These are phyloP conservation scores for Collariella sp. DNA, from an alignment of 495 filamentous ascomycete genomes.

Conservation along the genomic window DNA sequence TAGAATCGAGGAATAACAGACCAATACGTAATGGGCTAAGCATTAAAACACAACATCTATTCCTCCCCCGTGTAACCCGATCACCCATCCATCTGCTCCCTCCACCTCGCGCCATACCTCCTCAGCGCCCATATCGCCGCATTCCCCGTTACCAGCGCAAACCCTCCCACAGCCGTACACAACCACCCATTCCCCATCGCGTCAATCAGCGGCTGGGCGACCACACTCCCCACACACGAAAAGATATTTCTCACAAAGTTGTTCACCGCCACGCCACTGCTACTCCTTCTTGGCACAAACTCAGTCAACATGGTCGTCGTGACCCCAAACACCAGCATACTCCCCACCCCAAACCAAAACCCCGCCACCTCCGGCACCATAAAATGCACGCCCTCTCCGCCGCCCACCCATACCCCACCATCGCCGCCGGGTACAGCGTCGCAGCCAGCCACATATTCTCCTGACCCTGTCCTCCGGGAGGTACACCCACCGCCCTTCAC, in stretches of 20 bases:
- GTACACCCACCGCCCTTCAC: slow-evolving; percentile 61
- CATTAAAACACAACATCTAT: too few species aligned
- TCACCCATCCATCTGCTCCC: slow-evolving; percentile 53
- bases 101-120: slow-evolving; percentile 57
- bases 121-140: slow-evolving; percentile 58
- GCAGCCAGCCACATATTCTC: slow-evolving; percentile 84
- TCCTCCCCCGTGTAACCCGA: slow-evolving; percentile 10
- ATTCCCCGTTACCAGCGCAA: slow-evolving; percentile 47
- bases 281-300: slow-evolving; percentile 73
- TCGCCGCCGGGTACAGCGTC: slow-evolving; percentile 62
- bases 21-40: too few species aligned
- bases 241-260: slow-evolving; percentile 86
- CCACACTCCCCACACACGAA: slow-evolving; percentile 63
- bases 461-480: slow-evolving; percentile 82
- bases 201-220: slow-evolving; percentile 68
- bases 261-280: slow-evolving; percentile 72
- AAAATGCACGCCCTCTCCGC: slow-evolving; percentile 35
- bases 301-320: slow-evolving; percentile 81
- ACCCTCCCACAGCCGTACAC: slow-evolving; percentile 66
- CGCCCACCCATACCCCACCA: slow-evolving; percentile 53
- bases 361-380: slow-evolving; percentile 57
- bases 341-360: slow-evolving; percentile 80
- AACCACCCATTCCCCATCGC: slow-evolving; percentile 85
- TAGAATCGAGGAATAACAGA: too few species aligned
- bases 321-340: slow-evolving; percentile 79